phyloP scores from a whole-genome alignment of 805 yeast species.

The Hyphopichia homilentoma region DNA sequence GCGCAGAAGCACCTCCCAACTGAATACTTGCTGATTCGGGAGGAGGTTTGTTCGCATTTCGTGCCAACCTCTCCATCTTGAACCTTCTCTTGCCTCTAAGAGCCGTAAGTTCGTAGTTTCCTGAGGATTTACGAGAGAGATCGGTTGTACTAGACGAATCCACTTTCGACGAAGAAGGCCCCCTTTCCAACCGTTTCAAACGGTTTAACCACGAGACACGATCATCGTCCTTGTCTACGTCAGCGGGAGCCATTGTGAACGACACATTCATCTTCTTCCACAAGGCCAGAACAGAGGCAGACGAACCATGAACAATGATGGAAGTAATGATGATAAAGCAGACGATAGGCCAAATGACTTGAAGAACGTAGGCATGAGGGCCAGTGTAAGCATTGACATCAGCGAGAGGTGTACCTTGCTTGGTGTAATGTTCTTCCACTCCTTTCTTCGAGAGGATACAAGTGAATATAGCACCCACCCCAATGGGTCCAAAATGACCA shows the following conservation, averaged over 20 bases:
- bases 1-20: neutral
- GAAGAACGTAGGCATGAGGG: conserved; percentile 56
- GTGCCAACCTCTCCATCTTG: conserved; percentile 27
- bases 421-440: conserved; percentile 49
- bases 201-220: conserved; percentile 78
- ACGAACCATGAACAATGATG: conserved; percentile 86
- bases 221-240: conserved; percentile 48
- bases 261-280: conserved; percentile 92
- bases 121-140: conserved; percentile 10
- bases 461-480: conserved; percentile 90
- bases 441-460: conserved; percentile 74
- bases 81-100: conserved; percentile 57
- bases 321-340: conserved; percentile 79
- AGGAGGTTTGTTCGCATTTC: neutral
- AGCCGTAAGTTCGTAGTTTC: conserved; percentile 54
- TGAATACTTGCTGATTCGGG: neutral
- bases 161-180: conserved; percentile 73
- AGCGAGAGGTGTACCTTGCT: conserved; percentile 56
- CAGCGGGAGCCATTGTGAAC: conserved; percentile 83
- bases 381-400: conserved; percentile 43
- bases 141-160: conserved; percentile 70
- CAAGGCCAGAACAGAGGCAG: conserved; percentile 62
- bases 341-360: conserved; percentile 76
- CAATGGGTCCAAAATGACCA: conserved; percentile 96
- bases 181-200: conserved; percentile 71